A percentile compares a stretch with the other conserved stretches of the same genome.
These are phyloP conservation scores for Saitozyma sp. DNA, from an alignment of 768 basidiomycete genomes.

Conservation along the genomic window DNA sequence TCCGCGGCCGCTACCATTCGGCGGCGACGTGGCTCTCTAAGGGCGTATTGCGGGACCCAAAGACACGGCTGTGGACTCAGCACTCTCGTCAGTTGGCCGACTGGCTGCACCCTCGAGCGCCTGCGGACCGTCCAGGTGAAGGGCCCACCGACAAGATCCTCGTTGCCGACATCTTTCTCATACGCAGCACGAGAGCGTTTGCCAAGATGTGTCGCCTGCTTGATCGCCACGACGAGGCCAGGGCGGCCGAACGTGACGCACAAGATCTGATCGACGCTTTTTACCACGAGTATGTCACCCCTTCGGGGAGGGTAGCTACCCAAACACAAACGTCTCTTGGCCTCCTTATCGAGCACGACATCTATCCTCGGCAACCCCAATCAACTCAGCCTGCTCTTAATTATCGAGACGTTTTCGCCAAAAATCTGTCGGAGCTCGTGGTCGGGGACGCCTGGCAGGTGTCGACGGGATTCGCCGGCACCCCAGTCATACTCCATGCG, in stretches of 20 bases:
- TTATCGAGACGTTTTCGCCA: conserved; percentile 9
- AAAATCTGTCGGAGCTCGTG: conserved; percentile 24
- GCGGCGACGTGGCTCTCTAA: conserved; percentile 40
- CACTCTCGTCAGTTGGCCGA: conserved; percentile 34
- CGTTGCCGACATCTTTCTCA: conserved; percentile 46
- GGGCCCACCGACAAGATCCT: conserved; percentile 38
- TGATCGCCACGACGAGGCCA: conserved; percentile 24
- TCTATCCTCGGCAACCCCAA: no score
- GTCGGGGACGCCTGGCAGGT: conserved; percentile 30
- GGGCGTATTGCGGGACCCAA: conserved; percentile 27
- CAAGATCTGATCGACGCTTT: conserved; percentile 23
- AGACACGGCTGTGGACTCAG: conserved; percentile 20
- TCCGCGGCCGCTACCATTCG: conserved; percentile 34
- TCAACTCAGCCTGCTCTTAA: no score
- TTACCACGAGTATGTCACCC: conserved; percentile 37
- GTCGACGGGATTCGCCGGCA: conserved; percentile 48
- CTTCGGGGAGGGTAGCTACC: conserved; percentile 32
- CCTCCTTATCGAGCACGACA: conserved; percentile 19
- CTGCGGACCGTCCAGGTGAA: conserved; percentile 28
- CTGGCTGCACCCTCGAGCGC: conserved; percentile 27
- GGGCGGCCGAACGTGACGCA: conserved; percentile 19
- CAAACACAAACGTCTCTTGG: conserved; percentile 46
- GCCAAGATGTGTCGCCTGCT: conserved; percentile 27
- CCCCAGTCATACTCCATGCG: conserved; percentile 40
- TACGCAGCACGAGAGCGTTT: conserved; percentile 27